These are phyloP conservation scores for Digitaria exilis DNA, from an alignment of 202 grass and related monocot genomes.

Conservation along the genomic window DNA sequence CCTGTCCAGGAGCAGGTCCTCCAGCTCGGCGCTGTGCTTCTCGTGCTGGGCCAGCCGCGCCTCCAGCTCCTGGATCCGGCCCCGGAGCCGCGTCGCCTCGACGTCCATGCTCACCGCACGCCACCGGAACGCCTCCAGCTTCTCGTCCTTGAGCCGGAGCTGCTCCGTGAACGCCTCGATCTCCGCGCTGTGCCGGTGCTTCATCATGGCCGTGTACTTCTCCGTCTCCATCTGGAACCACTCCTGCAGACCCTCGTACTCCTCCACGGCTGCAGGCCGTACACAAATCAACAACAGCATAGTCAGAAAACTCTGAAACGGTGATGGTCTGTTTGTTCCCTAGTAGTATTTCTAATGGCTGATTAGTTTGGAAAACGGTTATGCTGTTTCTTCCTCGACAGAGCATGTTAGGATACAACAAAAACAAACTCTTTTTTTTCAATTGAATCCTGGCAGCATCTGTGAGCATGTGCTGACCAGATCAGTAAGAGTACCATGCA, in stretches of 20 bases:
- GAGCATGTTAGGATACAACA: background rate
- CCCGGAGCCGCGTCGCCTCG: constrained; percentile 57
- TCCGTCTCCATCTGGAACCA: constrained; percentile 75
- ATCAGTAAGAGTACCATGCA: background rate
- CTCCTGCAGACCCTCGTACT: constrained; percentile 66
- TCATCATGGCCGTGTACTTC: constrained; percentile 64
- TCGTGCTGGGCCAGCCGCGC: constrained; percentile 47
- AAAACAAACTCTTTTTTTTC: constrained; percentile 6
- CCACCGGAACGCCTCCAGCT: constrained; percentile 70
- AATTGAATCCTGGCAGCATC: constrained; percentile 16
- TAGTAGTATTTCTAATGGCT: background rate
- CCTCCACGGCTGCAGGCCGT: constrained; percentile 44
- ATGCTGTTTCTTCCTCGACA: background rate
- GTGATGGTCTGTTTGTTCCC: background rate
- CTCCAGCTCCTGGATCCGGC: constrained; percentile 65
- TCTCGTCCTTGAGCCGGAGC: constrained; percentile 75
- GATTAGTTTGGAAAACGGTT: background rate
- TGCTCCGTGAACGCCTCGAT: constrained; percentile 92
- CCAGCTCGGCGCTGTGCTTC: constrained; percentile 47
- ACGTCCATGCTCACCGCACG: constrained; percentile 59
- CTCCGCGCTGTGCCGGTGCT: constrained; percentile 66
- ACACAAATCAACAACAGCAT: background rate
- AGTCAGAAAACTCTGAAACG: background rate
- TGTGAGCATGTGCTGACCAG: background rate
- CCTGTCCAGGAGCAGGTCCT: constrained; percentile 47